Evolutionary conservation across 2,329 filamentous ascomycete genomes (phyloP).

Genomic region (Didymosphaeria variabile): DNA sequence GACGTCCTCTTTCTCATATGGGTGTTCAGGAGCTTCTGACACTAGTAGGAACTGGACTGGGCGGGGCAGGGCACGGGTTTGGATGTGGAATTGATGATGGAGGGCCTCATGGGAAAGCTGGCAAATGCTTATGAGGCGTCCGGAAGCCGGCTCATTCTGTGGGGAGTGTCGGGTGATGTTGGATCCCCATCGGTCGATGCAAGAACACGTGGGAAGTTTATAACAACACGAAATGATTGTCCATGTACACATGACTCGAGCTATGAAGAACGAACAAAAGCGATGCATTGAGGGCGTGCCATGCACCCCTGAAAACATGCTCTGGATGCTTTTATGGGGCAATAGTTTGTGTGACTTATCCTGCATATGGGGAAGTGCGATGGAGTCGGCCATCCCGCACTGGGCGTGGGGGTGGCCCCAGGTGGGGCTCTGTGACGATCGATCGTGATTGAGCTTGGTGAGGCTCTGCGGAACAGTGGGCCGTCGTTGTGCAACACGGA

Average conservation of each 20-base stretch:
- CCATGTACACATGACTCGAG: constrained; percentile 2
- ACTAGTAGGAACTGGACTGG: background rate
- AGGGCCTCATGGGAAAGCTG: background rate
- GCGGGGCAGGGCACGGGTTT: background rate
- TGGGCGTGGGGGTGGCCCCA: constrained; percentile 7
- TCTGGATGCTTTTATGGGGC: background rate
- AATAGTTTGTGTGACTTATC: background rate
- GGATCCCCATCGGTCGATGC: background rate
- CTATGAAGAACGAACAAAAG: background rate
- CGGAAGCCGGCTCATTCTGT: constrained; percentile 1
- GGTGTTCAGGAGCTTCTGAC: constrained; percentile 29
- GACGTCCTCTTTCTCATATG: constrained; percentile 44
- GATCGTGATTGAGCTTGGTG: background rate
- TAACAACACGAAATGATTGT: background rate
- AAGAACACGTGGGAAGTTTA: background rate
- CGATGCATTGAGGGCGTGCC: no score
- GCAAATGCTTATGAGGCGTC: no score
- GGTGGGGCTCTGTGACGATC: background rate
- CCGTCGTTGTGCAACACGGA: background rate
- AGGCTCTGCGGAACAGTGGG: constrained; percentile 8
- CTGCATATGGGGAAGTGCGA: background rate
- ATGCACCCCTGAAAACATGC: no score
- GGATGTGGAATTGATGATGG: background rate
- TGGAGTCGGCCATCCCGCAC: constrained; percentile 3
- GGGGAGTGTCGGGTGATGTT: constrained; percentile 1